phyloP scores from a whole-genome alignment of 345 rosid species.

The Eucalyptus globulus region DNA sequence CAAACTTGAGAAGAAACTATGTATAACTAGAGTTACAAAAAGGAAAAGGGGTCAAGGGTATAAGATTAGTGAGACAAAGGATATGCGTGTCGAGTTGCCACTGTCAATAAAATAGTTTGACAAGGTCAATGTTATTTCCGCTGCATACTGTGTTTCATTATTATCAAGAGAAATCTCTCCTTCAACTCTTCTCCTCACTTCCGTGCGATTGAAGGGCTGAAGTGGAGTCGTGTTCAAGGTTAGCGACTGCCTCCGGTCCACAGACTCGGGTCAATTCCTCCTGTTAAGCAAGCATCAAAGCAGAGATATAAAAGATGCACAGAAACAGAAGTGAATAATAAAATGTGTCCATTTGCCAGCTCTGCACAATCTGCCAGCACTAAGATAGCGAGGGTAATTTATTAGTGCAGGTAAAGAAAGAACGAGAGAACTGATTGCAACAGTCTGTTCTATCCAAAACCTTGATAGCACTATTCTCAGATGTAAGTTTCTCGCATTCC shows the following conservation, averaged over 20 bases:
- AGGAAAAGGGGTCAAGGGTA: not conserved
- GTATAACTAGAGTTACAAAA: not conserved
- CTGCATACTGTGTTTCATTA: not conserved
- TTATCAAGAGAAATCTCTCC: not conserved
- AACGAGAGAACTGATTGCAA: not conserved
- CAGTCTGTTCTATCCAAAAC: conserved; percentile 5
- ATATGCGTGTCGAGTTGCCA: not conserved
- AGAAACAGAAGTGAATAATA: not conserved
- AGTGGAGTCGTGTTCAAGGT: conserved; percentile 34
- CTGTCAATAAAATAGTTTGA: not conserved
- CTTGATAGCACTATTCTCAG: conserved; percentile 81
- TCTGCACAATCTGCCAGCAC: not conserved
- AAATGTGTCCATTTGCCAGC: not conserved
- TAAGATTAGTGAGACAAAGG: not conserved
- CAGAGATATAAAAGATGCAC: not conserved
- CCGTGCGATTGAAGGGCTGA: not conserved
- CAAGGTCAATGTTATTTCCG: not conserved
- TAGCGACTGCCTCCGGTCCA: conserved; percentile 71
- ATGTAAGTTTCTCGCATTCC: conserved; percentile 79
- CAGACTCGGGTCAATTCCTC: conserved; percentile 58
- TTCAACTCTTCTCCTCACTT: not conserved
- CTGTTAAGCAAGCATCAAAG: conserved; percentile 18
- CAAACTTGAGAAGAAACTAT: not conserved
- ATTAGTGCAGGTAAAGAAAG: not conserved
- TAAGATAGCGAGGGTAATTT: not conserved